phyloP scores from a whole-genome alignment of 2,329 filamentous ascomycete species.

The Alternaria sp. region DNA sequence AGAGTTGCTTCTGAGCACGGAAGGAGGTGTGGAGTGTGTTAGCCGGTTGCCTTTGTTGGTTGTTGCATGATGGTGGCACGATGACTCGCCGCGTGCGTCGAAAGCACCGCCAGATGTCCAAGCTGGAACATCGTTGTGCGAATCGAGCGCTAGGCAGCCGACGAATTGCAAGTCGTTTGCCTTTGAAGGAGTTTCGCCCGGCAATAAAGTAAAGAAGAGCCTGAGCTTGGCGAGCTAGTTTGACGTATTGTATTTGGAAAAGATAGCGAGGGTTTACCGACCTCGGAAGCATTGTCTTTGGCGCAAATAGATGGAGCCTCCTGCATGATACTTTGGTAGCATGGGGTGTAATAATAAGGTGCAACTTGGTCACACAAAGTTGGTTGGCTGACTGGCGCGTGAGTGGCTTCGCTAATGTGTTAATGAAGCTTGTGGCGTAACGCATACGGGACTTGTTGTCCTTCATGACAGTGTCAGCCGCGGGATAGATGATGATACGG shows the following conservation, averaged over 20 bases:
- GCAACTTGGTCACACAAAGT: slow-evolving; percentile 22
- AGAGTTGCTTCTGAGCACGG: slow-evolving; percentile 10
- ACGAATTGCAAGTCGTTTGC: slow-evolving; percentile 24
- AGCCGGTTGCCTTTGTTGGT: slow-evolving; percentile 19
- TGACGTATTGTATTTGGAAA: slow-evolving; percentile 7
- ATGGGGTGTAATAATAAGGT: slow-evolving; percentile 18
- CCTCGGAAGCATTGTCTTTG: slow-evolving; percentile 15
- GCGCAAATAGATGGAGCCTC: slow-evolving; percentile 20
- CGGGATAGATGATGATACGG: slow-evolving; percentile 14
- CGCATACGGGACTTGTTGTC: slow-evolving; percentile 7
- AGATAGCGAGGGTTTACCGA: slow-evolving; percentile 10
- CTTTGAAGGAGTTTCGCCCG: slow-evolving; percentile 27
- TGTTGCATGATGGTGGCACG: slow-evolving; percentile 29
- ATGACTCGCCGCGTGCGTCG: slow-evolving; percentile 20
- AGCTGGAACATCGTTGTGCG: slow-evolving; percentile 24
- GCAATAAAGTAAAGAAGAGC: slow-evolving; percentile 26
- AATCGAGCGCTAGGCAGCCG: slow-evolving; percentile 22
- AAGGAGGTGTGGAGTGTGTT: slow-evolving; percentile 8
- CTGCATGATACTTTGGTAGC: slow-evolving; percentile 22
- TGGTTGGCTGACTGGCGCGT: slow-evolving; percentile 13
- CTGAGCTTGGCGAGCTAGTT: slow-evolving; percentile 27
- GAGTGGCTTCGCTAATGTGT: slow-evolving; percentile 11
- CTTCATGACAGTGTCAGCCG: slow-evolving; percentile 11
- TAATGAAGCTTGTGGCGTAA: slow-evolving; percentile 17
- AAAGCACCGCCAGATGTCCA: slow-evolving; percentile 15